phyloP scores from a whole-genome alignment of 495 filamentous ascomycete genomes.

The Penicillium diatomitis region DNA sequence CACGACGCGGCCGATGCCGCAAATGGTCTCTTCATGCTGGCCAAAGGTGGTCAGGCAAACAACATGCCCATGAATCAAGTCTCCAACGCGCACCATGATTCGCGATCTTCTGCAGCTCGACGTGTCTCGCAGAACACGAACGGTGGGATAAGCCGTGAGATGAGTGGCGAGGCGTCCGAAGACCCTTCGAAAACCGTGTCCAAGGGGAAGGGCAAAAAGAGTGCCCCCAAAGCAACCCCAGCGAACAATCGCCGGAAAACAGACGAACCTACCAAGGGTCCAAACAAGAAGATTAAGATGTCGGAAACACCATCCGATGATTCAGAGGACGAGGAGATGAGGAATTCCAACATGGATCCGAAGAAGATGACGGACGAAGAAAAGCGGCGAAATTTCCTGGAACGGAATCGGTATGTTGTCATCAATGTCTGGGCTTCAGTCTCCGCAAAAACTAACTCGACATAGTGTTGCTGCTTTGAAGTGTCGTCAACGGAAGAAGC shows the following conservation, averaged over 20 bases:
- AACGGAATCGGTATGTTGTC: slow-evolving; percentile 80
- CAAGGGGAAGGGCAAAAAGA: slow-evolving; percentile 65
- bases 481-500: slow-evolving; percentile 96
- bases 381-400: slow-evolving; percentile 95
- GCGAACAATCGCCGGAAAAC: slow-evolving; percentile 68
- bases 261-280: slow-evolving; percentile 61
- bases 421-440: neutral
- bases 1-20: slow-evolving; percentile 91
- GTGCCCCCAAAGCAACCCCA: slow-evolving; percentile 32
- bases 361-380: slow-evolving; percentile 99
- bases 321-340: slow-evolving; percentile 47
- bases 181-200: slow-evolving; percentile 55
- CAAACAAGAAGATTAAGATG: slow-evolving; percentile 65
- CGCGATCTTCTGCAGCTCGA: slow-evolving; percentile 18
- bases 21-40: slow-evolving; percentile 87
- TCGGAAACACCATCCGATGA: slow-evolving; percentile 47
- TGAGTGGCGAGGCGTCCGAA: slow-evolving; percentile 62
- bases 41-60: slow-evolving; percentile 52
- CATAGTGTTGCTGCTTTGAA: slow-evolving; percentile 90
- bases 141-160: slow-evolving; percentile 43
- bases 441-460: slow-evolving; percentile 7
- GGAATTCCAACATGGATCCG: slow-evolving; percentile 24
- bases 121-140: slow-evolving; percentile 30
- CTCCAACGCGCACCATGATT: slow-evolving; percentile 16
- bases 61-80: slow-evolving; percentile 31